Evolutionary conservation across 2,329 filamentous ascomycete species (phyloP), one percentile per base, ranked within the genome.

Genomic region (Pestalotiopsis sp.): DNA sequence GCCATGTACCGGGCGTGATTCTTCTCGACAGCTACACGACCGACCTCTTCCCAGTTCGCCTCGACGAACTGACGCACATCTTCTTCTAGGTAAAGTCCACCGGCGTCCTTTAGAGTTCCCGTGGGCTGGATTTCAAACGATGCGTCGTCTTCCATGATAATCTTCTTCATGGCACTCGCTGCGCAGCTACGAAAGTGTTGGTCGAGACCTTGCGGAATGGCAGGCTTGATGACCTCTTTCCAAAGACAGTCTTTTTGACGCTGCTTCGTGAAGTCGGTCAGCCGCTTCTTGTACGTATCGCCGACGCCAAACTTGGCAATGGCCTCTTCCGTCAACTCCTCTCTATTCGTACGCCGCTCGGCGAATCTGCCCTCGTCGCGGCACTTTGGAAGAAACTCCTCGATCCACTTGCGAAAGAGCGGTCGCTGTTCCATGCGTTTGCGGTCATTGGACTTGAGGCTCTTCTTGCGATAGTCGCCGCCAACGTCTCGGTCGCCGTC

Each of bases 341-440:
- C 79, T 25, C 90, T 81, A 2, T 76, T 77, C 1, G 74, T 71
- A 0, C 20, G 52, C 1, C 23, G 64, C 72, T 39, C 70, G 73
- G 25, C 63, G 67, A 82, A 84, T 1, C 77, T 78, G 0, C 80
- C 80, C 27, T 82, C 68, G 0, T 78, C 78, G 1, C 83, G 80
- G 68, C 87, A 86, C 2, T 74, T 74, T 0, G 90, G 88, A n/a
- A 92, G 78, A 70, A 88, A 94, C 4, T 90, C 87, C 1, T 90
- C 83, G 4, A 91, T 76, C 85, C 91, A 95, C 5, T 77, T 76
- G 2, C 81, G 80, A 75, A 89, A 94, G 36, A 89, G 82, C 0
- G 85, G 84, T 0, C 92, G 85, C 55, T 83, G 81, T 0, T 72
- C 76, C 79, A 90, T 82, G 2, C 90, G 85, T 25, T 84, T 82